Percentiles rank a stretch among this genome's conserved stretches.
phyloP scores from a whole-genome alignment of 192 early-diverging fungal genomes.

The Chytriomyces sp. region DNA sequence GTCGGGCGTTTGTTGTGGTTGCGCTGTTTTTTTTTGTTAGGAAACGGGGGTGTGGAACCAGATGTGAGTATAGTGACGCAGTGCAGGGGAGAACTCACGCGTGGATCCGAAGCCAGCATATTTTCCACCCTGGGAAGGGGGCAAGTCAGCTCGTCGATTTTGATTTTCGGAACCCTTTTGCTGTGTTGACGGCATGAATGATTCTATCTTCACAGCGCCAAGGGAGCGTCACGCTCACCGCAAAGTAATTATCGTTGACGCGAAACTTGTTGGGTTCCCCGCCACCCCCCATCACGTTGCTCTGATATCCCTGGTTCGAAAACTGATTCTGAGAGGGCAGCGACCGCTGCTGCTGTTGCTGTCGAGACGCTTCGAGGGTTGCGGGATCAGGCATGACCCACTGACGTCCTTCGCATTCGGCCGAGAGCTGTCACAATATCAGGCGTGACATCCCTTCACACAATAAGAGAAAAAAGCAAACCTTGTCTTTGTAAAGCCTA shows the following conservation, averaged over 20 bases:
- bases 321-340: conserved; percentile 30
- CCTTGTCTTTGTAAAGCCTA: conserved; percentile 81
- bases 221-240: conserved; percentile 17
- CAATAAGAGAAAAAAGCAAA: not conserved
- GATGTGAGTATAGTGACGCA: too few relatives aligned
- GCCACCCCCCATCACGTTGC: conserved; percentile 17
- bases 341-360: conserved; percentile 32
- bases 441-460: too few relatives aligned
- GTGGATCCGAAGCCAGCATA: conserved; percentile 54
- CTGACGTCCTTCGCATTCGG: conserved; percentile 64
- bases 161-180: conserved; percentile 48
- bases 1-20: not conserved
- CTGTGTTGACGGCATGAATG: conserved; percentile 14
- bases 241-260: conserved; percentile 74
- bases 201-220: not conserved
- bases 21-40: conserved; percentile 20
- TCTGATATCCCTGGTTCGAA: conserved; percentile 4
- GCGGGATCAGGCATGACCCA: conserved; percentile 42
- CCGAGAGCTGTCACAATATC: too few relatives aligned
- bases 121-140: conserved; percentile 57
- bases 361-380: conserved; percentile 1
- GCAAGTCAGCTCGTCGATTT: conserved; percentile 43
- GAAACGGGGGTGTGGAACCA: not conserved
- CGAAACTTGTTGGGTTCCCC: conserved; percentile 54
- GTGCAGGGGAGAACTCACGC: conserved; percentile 9